Percentiles rank a stretch among this genome's conserved stretches.
phyloP scores from a whole-genome alignment of 2,329 filamentous ascomycete genomes.

The Tolypocladium sp. region DNA sequence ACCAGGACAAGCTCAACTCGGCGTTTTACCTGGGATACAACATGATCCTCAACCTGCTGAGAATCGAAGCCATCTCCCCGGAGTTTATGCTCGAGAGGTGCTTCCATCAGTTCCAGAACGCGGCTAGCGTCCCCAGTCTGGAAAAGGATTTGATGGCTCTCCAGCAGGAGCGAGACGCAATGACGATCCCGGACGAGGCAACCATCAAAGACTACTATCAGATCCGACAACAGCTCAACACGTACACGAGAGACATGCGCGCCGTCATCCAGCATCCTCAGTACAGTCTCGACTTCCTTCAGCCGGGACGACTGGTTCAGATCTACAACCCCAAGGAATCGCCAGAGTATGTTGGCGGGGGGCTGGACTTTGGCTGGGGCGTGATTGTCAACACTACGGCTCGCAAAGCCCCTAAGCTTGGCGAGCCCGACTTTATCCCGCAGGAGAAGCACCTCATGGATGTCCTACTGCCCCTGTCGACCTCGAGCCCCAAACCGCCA shows the following conservation, averaged over 20 bases:
- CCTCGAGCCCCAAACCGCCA: constrained; percentile 38
- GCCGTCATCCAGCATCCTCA: constrained; percentile 86
- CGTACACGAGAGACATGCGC: constrained; percentile 81
- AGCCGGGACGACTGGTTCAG: constrained; percentile 77
- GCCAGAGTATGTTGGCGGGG: constrained; percentile 26
- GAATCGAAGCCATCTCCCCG: constrained; percentile 98
- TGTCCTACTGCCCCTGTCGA: constrained; percentile 58
- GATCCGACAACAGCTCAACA: constrained; percentile 72
- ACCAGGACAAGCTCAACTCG: constrained; percentile 95
- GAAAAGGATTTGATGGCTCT: constrained; percentile 77
- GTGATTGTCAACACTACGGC: constrained; percentile 67
- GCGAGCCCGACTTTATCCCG: constrained; percentile 56
- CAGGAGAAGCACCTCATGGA: constrained; percentile 79
- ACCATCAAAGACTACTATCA: constrained; percentile 93
- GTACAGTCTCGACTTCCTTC: constrained; percentile 76
- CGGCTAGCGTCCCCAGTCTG: constrained; percentile 71
- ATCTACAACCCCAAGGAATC: constrained; percentile 60
- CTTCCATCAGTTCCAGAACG: constrained; percentile 97
- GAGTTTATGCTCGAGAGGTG: constrained; percentile 98
- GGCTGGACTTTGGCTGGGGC: constrained; percentile 83
- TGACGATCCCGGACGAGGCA: constrained; percentile 75
- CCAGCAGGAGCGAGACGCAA: constrained; percentile 63
- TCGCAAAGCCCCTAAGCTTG: constrained; percentile 57
- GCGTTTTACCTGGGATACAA: constrained; percentile 98
- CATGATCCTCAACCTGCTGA: constrained; percentile 93